Evolutionary conservation across 441 rosid genomes (phyloP).

Genomic region (Kokia cookei): DNA sequence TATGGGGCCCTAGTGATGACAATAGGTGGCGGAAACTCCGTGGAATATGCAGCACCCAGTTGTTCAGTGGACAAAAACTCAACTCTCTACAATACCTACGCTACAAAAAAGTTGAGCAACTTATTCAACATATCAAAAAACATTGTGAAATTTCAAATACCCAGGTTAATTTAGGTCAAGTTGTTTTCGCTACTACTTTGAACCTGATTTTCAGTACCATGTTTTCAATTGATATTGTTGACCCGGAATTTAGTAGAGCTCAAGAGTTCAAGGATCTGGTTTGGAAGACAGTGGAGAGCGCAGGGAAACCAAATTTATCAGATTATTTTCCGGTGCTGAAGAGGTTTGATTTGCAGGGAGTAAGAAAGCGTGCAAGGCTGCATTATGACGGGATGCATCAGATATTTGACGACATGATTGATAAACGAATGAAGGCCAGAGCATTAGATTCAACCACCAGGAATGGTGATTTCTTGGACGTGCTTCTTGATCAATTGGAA

Average conservation of each 20-base stretch:
- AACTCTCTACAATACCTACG: slow-evolving; percentile 10
- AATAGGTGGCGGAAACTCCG: slow-evolving; percentile 11
- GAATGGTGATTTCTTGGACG: slow-evolving; percentile 11
- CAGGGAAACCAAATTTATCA: slow-evolving; percentile 10
- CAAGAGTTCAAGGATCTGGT: slow-evolving; percentile 13
- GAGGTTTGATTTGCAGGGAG: slow-evolving; percentile 12
- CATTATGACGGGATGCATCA: slow-evolving; percentile 7
- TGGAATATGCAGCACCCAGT: slow-evolving; percentile 9
- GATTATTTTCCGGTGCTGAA: slow-evolving; percentile 9
- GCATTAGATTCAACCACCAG: background rate
- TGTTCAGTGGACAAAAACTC: slow-evolving; percentile 6
- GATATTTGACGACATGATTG: slow-evolving; percentile 14
- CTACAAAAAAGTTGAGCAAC: slow-evolving; percentile 5
- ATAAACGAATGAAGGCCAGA: slow-evolving; percentile 3
- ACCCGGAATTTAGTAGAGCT: slow-evolving; percentile 5
- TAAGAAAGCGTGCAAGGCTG: background rate
- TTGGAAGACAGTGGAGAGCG: slow-evolving; percentile 9
- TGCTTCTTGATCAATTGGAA: slow-evolving; percentile 13
- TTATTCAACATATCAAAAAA: slow-evolving; percentile 4
- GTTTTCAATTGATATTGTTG: slow-evolving; percentile 11
- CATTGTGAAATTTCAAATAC: background rate
- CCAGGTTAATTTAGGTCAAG: slow-evolving; percentile 3
- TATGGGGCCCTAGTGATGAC: slow-evolving; percentile 10
- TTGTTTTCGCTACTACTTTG: slow-evolving; percentile 10
- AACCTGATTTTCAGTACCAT: slow-evolving; percentile 14